phyloP scores from a whole-genome alignment of 345 rosid genomes.

The Zanthoxylum bungeanum region DNA sequence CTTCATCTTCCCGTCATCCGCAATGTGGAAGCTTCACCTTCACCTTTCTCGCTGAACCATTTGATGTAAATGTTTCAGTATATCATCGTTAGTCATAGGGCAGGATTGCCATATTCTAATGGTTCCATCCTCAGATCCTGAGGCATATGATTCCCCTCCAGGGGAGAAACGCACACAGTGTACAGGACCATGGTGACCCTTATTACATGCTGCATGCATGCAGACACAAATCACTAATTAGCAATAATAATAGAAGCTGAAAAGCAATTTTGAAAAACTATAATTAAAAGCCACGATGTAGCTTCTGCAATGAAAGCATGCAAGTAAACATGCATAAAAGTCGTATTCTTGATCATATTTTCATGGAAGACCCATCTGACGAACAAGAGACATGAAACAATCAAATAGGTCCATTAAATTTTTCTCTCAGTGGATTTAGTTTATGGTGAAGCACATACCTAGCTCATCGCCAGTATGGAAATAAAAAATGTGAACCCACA shows the following conservation, averaged over 20 bases:
- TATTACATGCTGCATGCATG: conserved; percentile 87
- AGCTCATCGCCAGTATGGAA: conserved; percentile 84
- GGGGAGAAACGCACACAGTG: conserved; percentile 93
- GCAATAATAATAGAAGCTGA: conserved; percentile 26
- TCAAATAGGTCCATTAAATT: conserved; percentile 46
- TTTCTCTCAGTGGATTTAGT: conserved; percentile 57
- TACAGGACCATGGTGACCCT: conserved; percentile 99
- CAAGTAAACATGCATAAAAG: neutral
- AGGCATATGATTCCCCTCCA: conserved; percentile 89
- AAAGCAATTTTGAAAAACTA: conserved; percentile 45
- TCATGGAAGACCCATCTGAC: neutral
- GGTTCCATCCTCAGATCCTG: conserved; percentile 99
- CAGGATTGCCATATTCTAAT: conserved; percentile 63
- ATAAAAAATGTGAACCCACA: conserved; percentile 79
- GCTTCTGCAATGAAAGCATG: neutral
- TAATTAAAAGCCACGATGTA: conserved; percentile 31
- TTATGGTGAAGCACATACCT: conserved; percentile 47
- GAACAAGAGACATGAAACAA: neutral
- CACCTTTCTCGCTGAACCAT: conserved; percentile 34
- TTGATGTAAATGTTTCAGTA: conserved; percentile 20
- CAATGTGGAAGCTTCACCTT: conserved; percentile 46
- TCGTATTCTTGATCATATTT: neutral
- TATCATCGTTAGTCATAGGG: conserved; percentile 27
- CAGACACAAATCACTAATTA: conserved; percentile 13
- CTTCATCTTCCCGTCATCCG: conserved; percentile 38